Conservation (phyloP, 371 early-diverging fungal species). For the Syncephalastrum sp. region DNA sequence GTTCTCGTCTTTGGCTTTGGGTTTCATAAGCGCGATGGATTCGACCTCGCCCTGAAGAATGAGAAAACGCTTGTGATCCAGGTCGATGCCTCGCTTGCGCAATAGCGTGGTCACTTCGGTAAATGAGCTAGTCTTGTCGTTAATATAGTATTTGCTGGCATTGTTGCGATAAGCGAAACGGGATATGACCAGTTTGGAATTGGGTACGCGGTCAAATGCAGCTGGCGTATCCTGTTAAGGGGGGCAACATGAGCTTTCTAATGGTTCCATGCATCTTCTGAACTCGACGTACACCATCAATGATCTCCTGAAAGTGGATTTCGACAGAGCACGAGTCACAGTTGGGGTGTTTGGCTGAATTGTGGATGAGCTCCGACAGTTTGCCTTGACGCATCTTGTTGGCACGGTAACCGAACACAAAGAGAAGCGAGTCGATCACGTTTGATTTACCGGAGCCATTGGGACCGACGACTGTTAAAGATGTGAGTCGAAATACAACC, state of each 20-base stretch:
- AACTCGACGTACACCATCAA: conserved; percentile 59
- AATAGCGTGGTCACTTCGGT: conserved; percentile 89
- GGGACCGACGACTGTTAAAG: conserved; percentile 87
- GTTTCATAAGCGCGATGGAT: conserved; percentile 98
- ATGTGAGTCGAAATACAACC: conserved; percentile 5
- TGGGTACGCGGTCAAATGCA: conserved; percentile 63
- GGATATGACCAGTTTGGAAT: conserved; percentile 76
- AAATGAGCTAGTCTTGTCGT: conserved; percentile 71
- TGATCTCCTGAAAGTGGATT: conserved; percentile 92
- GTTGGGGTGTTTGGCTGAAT: conserved; percentile 76
- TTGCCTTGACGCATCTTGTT: conserved; percentile 99
- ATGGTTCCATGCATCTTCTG: neutral
- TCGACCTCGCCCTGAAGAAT: conserved; percentile 99
- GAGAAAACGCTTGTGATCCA: conserved; percentile 99
- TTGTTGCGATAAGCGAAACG: conserved; percentile 79
- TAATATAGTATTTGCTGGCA: conserved; percentile 79
- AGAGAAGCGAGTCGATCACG: conserved; percentile 98
- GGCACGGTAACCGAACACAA: conserved; percentile 99
- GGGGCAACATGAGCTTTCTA: neutral
- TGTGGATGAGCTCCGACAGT: conserved; percentile 96
- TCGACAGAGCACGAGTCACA: conserved; percentile 86
- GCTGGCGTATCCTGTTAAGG: conserved; percentile 56
- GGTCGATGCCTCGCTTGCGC: conserved; percentile 90
- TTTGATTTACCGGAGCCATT: conserved; percentile 99
- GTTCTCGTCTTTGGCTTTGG: conserved; percentile 89